Conservation (phyloP, 2,329 filamentous ascomycete genomes). For the Clarireedia sp. region DNA sequence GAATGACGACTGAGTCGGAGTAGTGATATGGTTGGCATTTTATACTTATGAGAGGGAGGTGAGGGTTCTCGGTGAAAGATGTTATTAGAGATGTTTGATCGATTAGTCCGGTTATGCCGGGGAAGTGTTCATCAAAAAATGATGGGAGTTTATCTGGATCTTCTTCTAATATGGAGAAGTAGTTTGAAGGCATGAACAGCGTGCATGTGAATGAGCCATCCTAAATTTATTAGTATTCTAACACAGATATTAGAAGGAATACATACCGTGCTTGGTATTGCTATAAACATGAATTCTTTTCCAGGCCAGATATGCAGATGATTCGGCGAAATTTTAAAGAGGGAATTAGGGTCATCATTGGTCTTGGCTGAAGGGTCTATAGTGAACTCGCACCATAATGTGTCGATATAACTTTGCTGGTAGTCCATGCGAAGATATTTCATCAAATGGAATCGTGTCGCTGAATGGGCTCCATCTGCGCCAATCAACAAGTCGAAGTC, state of each 20-base stretch:
- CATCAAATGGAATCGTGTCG: conserved; percentile 89
- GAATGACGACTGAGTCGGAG: conserved; percentile 65
- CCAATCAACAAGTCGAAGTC: conserved; percentile 90
- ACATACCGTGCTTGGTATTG: conserved; percentile 57
- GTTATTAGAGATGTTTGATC: conserved; percentile 56
- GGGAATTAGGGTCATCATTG: conserved; percentile 31
- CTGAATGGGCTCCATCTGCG: conserved; percentile 90
- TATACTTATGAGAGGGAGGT: conserved; percentile 86
- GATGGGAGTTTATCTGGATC: conserved; percentile 50
- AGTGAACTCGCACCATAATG: conserved; percentile 92
- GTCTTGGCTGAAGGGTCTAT: conserved; percentile 38
- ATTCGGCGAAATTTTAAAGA: conserved; percentile 78
- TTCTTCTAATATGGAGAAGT: conserved; percentile 61
- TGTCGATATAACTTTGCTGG: conserved; percentile 90
- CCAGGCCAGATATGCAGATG: conserved; percentile 98
- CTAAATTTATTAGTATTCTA: conserved; percentile 34
- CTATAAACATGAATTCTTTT: conserved; percentile 95
- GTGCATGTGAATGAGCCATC: conserved; percentile 95
- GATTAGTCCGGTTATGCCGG: conserved; percentile 71
- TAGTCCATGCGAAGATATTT: conserved; percentile 89
- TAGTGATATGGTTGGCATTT: conserved; percentile 89
- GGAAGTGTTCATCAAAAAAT: conserved; percentile 81
- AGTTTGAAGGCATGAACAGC: conserved; percentile 69
- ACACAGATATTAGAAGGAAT: not conserved
- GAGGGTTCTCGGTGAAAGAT: conserved; percentile 76